Evolutionary conservation across 768 basidiomycete genomes (phyloP).

Genomic region (Thelephora aurantiotincta): DNA sequence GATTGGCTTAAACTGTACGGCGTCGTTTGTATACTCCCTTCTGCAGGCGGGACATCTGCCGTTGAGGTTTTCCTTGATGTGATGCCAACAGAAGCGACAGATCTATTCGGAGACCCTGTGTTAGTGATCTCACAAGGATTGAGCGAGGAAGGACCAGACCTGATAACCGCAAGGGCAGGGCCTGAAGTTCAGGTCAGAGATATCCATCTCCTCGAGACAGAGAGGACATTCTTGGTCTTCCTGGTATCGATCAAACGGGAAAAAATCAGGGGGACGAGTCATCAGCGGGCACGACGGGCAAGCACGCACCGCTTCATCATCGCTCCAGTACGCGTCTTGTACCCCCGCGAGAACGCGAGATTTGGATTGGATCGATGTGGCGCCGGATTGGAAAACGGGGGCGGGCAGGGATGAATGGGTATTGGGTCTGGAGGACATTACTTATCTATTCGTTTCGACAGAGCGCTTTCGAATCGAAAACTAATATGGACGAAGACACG

Average conservation of each 20-base stretch:
- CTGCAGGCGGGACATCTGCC: constrained; percentile 95
- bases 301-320: constrained; percentile 65
- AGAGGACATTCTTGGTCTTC: constrained; percentile 97
- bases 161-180: constrained; percentile 99
- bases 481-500: constrained; percentile 2
- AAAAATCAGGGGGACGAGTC: constrained; percentile 1
- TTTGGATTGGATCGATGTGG: constrained; percentile 66
- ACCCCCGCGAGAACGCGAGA: constrained; percentile 80
- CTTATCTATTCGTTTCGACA: constrained; percentile 12
- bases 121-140: constrained; percentile 5
- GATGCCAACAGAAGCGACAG: constrained; percentile 98
- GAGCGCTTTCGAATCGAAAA: neutral
- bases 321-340: constrained; percentile 95
- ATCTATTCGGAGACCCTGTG: constrained; percentile 37
- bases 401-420: constrained; percentile 55
- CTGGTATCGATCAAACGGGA: constrained; percentile 26
- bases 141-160: constrained; percentile 26
- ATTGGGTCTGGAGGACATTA: constrained; percentile 48
- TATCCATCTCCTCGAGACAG: constrained; percentile 97
- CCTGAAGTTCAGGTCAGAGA: constrained; percentile 98
- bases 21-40: constrained; percentile 82
- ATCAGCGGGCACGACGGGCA: neutral
- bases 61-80: constrained; percentile 93
- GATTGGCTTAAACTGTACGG: constrained; percentile 90
- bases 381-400: constrained; percentile 56